A percentile compares a stretch with the other conserved stretches of the same genome.
phyloP scores from a whole-genome alignment of 345 rosid genomes.

The Hypericum androsaemum region DNA sequence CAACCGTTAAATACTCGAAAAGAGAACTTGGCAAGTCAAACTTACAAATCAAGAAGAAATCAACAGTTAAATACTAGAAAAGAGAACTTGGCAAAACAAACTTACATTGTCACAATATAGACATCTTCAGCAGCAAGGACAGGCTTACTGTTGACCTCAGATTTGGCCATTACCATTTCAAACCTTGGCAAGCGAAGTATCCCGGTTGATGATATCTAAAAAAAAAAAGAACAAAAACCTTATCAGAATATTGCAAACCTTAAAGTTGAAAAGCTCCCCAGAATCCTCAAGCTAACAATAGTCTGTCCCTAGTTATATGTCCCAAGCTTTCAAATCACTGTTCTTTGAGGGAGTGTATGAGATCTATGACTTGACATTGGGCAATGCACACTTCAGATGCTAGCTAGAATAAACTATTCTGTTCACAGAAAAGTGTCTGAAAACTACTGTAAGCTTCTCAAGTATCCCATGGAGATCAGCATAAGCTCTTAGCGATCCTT shows the following conservation, averaged over 20 bases:
- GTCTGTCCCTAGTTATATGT: too few species aligned
- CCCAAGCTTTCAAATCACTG: too few species aligned
- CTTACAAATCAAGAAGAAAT: constrained; percentile 35
- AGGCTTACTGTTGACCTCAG: constrained; percentile 80
- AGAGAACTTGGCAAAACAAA: constrained; percentile 9
- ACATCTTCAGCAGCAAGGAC: constrained; percentile 85
- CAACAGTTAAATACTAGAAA: background rate
- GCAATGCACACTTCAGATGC: too few species aligned
- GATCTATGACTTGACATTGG: too few species aligned
- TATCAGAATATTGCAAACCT: constrained; percentile 11
- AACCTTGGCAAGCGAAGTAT: constrained; percentile 80
- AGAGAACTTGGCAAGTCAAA: constrained; percentile 8
- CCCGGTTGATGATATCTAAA: constrained; percentile 91
- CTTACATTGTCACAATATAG: constrained; percentile 76
- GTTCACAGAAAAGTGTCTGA: background rate
- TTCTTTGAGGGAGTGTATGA: too few species aligned
- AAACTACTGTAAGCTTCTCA: constrained; percentile 1
- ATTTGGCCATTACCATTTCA: constrained; percentile 88
- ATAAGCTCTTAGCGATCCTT: constrained; percentile 4
- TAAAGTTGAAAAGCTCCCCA: too few species aligned
- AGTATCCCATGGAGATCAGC: background rate
- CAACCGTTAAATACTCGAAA: background rate
- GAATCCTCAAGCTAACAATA: too few species aligned
- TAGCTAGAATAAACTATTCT: background rate
- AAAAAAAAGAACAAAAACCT: constrained; percentile 19